Conservation (phyloP, 352 stramenopile genomes). For the Pythium monospermum region DNA sequence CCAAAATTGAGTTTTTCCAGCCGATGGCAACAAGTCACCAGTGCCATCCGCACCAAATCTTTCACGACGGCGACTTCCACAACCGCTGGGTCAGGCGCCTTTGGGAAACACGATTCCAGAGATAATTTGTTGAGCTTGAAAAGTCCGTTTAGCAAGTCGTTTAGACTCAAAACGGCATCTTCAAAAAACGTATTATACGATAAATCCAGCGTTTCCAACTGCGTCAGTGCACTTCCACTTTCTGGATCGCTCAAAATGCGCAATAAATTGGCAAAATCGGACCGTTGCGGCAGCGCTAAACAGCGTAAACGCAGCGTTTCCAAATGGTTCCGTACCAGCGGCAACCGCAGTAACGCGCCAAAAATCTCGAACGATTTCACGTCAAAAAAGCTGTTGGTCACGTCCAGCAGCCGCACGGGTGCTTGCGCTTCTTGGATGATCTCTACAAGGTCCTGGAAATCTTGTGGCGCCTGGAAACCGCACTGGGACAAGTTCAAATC, state of each 20-base stretch:
- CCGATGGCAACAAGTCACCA: conserved; percentile 31
- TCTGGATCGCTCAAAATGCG: conserved; percentile 29
- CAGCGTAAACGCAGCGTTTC: conserved; percentile 38
- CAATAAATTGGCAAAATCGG: conserved; percentile 41
- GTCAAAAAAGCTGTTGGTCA: conserved; percentile 68
- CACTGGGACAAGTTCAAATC: conserved; percentile 42
- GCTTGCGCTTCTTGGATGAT: conserved; percentile 32
- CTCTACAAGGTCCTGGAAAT: conserved; percentile 46
- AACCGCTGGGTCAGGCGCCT: conserved; percentile 32
- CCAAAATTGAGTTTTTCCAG: conserved; percentile 48
- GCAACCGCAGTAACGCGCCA: conserved; percentile 35
- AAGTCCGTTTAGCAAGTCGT: conserved; percentile 35
- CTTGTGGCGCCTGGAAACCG: conserved; percentile 45
- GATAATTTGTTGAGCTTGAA: conserved; percentile 33
- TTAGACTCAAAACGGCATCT: conserved; percentile 30
- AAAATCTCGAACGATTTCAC: conserved; percentile 40
- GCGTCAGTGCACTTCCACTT: conserved; percentile 10
- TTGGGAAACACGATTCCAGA: conserved; percentile 56
- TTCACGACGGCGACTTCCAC: conserved; percentile 35
- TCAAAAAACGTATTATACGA: conserved; percentile 65
- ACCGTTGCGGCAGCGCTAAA: conserved; percentile 39
- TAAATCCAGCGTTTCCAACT: conserved; percentile 49
- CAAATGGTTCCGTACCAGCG: conserved; percentile 28
- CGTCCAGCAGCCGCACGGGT: conserved; percentile 38
- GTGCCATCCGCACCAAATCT: conserved; percentile 30